These are phyloP conservation scores for Sporisorium scitamineum DNA, from an alignment of 1,284 basidiomycete species.

Conservation along the genomic window DNA sequence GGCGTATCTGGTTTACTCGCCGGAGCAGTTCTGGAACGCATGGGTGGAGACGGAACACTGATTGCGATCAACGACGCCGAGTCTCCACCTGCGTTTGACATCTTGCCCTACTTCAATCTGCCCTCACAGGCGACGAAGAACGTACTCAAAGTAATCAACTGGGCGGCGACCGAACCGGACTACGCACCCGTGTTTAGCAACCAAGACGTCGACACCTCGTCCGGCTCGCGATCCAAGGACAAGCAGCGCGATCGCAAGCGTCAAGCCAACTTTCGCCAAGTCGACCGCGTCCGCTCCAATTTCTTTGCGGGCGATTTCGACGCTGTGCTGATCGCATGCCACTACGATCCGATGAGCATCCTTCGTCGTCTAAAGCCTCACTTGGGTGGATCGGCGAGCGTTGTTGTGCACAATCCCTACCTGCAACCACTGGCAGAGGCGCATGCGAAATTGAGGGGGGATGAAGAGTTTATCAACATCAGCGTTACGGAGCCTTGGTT, in stretches of 20 bases:
- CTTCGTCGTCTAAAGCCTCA: conserved; percentile 80
- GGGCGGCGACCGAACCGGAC: conserved; percentile 57
- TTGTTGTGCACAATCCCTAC: conserved; percentile 87
- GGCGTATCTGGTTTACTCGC: conserved; percentile 87
- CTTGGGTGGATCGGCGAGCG: conserved; percentile 84
- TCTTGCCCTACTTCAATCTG: conserved; percentile 83
- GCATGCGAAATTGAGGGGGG: conserved; percentile 78
- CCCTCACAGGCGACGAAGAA: conserved; percentile 63
- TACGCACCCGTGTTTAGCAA: conserved; percentile 43
- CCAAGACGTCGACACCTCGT: conserved; percentile 21
- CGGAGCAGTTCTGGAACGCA: conserved; percentile 80
- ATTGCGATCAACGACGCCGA: conserved; percentile 90
- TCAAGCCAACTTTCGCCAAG: conserved; percentile 38
- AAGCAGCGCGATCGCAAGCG: conserved; percentile 47
- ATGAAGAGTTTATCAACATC: conserved; percentile 80
- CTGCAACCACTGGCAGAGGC: conserved; percentile 80
- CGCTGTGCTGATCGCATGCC: conserved; percentile 80
- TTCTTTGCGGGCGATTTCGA: conserved; percentile 80
- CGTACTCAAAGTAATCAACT: conserved; percentile 54
- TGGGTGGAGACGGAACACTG: conserved; percentile 80
- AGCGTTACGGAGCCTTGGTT: conserved; percentile 89
- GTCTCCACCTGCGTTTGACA: conserved; percentile 90
- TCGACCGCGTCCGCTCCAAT: conserved; percentile 76
- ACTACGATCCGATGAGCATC: conserved; percentile 88
- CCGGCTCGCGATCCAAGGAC: conserved; percentile 22